phyloP scores from a whole-genome alignment of 1,284 basidiomycete genomes.

The Grifola frondosa region DNA sequence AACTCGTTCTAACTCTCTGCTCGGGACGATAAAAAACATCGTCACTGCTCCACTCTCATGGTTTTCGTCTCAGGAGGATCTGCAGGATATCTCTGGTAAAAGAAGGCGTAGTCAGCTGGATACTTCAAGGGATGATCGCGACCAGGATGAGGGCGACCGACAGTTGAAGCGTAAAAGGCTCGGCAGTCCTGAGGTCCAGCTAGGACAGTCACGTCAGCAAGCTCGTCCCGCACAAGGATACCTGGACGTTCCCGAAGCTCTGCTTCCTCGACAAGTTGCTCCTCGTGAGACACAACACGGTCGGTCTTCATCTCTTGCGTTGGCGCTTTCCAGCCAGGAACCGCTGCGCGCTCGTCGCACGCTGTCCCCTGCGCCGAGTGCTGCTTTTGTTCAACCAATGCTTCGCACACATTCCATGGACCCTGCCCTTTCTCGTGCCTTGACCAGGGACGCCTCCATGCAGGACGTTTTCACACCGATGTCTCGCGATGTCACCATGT shows the following conservation, averaged over 20 bases:
- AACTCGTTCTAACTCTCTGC: slow-evolving; percentile 26
- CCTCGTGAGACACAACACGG: slow-evolving; percentile 14
- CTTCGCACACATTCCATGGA: slow-evolving; percentile 31
- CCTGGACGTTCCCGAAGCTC: slow-evolving; percentile 29
- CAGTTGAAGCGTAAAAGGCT: slow-evolving; percentile 31
- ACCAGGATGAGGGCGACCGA: slow-evolving; percentile 20
- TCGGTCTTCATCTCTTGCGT: slow-evolving; percentile 25
- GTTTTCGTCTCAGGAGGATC: slow-evolving; percentile 24
- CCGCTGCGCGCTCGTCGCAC: slow-evolving; percentile 18
- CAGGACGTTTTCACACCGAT: slow-evolving; percentile 15
- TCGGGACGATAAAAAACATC: slow-evolving; percentile 32
- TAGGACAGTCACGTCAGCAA: slow-evolving; percentile 11
- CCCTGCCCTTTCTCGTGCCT: slow-evolving; percentile 24
- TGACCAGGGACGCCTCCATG: slow-evolving; percentile 33
- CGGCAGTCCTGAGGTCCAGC: slow-evolving; percentile 23
- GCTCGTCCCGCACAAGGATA: slow-evolving; percentile 23
- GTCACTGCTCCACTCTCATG: slow-evolving; percentile 28
- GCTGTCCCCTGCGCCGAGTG: slow-evolving; percentile 21
- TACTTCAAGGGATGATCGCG: slow-evolving; percentile 6
- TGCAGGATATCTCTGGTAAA: slow-evolving; percentile 25
- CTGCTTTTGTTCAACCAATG: slow-evolving; percentile 15
- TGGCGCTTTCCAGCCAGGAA: slow-evolving; percentile 10
- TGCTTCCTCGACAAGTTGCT: slow-evolving; percentile 13
- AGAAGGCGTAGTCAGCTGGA: slow-evolving; percentile 24
- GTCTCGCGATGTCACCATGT: slow-evolving; percentile 42